phyloP scores from a whole-genome alignment of 1,284 basidiomycete genomes.

The Phellinidium pouzarii region DNA sequence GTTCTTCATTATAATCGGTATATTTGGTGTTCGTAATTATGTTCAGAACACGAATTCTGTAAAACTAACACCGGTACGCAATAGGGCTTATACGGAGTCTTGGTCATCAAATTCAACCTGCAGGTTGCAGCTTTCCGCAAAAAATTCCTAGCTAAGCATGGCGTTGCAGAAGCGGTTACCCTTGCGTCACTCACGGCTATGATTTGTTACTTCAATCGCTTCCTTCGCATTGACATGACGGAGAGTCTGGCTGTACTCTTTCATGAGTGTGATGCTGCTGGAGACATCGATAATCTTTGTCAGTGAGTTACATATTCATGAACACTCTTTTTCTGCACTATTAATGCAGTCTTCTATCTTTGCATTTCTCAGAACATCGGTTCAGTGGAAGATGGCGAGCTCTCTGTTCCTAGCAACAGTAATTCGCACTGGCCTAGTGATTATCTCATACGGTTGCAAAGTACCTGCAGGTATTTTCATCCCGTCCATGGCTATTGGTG shows the following conservation, averaged over 20 bases:
- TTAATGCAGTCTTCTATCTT: not conserved
- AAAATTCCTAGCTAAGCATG: slow-evolving; percentile 80
- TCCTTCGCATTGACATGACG: slow-evolving; percentile 97
- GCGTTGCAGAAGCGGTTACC: slow-evolving; percentile 82
- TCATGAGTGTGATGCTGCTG: slow-evolving; percentile 92
- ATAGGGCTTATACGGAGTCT: slow-evolving; percentile 93
- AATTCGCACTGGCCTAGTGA: slow-evolving; percentile 80
- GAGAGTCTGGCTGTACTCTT: slow-evolving; percentile 96
- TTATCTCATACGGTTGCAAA: slow-evolving; percentile 93
- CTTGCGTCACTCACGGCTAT: slow-evolving; percentile 87
- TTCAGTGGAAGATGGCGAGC: slow-evolving; percentile 93
- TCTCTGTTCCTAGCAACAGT: slow-evolving; percentile 90
- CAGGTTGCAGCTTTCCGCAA: slow-evolving; percentile 92
- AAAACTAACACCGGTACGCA: slow-evolving; percentile 4
- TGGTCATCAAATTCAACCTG: slow-evolving; percentile 95
- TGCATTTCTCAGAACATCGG: slow-evolving; percentile 53
- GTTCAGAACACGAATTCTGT: not conserved
- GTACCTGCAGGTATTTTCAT: slow-evolving; percentile 98
- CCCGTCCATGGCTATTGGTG: slow-evolving; percentile 96
- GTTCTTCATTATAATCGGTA: slow-evolving; percentile 88
- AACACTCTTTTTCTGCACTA: not conserved
- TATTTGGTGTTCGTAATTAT: slow-evolving; percentile 75
- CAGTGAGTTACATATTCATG: slow-evolving; percentile 55
- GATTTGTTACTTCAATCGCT: slow-evolving; percentile 92
- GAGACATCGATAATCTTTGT: slow-evolving; percentile 89